These are phyloP conservation scores for Hibiscus tridactylites DNA, from an alignment of 345 rosid genomes.

Conservation along the genomic window DNA sequence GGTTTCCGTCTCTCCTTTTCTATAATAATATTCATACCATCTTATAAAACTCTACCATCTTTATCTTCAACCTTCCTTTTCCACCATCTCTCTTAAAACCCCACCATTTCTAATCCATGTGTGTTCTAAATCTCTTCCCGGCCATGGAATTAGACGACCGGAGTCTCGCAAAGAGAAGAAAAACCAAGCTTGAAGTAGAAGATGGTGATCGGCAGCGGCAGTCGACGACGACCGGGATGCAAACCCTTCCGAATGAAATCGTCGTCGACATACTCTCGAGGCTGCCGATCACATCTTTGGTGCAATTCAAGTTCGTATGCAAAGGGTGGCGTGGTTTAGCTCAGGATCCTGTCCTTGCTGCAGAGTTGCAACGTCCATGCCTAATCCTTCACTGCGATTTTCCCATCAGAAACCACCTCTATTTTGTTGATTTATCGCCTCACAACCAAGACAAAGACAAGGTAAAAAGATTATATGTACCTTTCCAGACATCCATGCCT, in stretches of 20 bases:
- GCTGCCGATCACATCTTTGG: constrained; percentile 48
- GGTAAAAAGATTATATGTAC: constrained; percentile 35
- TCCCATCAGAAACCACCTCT: constrained; percentile 47
- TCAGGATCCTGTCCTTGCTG: constrained; percentile 29
- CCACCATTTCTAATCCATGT: constrained; percentile 7
- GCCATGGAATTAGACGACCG: constrained; percentile 28
- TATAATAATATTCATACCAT: background rate
- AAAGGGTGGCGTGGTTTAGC: constrained; percentile 38
- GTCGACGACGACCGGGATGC: constrained; percentile 20
- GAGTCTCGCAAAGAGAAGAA: constrained; percentile 21
- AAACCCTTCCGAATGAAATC: constrained; percentile 56
- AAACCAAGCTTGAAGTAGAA: background rate
- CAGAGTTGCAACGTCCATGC: constrained; percentile 20
- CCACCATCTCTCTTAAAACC: background rate
- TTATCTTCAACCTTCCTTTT: constrained; percentile 3
- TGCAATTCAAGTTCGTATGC: constrained; percentile 47
- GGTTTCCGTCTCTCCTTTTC: background rate
- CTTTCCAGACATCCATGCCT: constrained; percentile 31
- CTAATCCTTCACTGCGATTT: constrained; percentile 56
- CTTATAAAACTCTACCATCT: background rate
- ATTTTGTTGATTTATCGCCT: constrained; percentile 36
- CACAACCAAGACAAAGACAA: constrained; percentile 13
- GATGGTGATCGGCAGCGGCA: background rate
- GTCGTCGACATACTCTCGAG: constrained; percentile 51
- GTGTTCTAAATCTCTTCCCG: constrained; percentile 8